Evolutionary conservation across 176 grass and related monocot genomes (phyloP), one percentile per base, ranked within the genome.

Genomic region (Oryza punctata): DNA sequence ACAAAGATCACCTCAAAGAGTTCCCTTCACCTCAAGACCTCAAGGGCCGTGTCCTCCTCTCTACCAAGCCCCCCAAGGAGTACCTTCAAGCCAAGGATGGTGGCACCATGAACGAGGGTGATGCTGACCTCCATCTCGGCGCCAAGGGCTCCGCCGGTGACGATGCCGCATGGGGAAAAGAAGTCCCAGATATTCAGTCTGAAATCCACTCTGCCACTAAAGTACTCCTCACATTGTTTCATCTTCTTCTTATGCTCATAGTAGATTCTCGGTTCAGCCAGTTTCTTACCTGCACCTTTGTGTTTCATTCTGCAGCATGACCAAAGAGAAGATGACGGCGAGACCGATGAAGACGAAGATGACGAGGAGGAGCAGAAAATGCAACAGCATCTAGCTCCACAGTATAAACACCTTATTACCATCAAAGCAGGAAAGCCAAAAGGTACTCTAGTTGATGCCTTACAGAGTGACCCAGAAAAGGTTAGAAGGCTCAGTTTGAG

Each of bases 361-460:
- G 81, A 78, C 0, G 83, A 92, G 10, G 82, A 90, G 3, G 84
- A 89, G n/a, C 90, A 73, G 50, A 88, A 88, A 75, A 38, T 82
- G 16, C 54, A 73, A 8, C 82, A 85, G 3, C 78, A 81, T 75
- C 24, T 84, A 59, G 61, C 84, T 69, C 87, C 81, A 54, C 84
- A 93, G 40, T 98, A 98, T 68, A 93, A 93, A 68, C 87, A 84
- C 35, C 78, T 98, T 44, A 98, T 98, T 73, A 95, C 92, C 24
- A 95, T 98, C 52, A 88, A 65, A 35, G 92, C 95, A 84, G 95
- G 95, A 73, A 98, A 98, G 59, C 95, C 95, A 25, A 98, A 95
- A 75, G 95, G 92, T 72, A 65, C 21, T 78, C 80, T 91, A 61
- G 80, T 38, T 81, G 92, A 95, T 71, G 92, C 89, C 69, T 82